A percentile compares a stretch with the other conserved stretches of the same genome.
phyloP scores from a whole-genome alignment of 805 yeast genomes.

The Ogataea pini region DNA sequence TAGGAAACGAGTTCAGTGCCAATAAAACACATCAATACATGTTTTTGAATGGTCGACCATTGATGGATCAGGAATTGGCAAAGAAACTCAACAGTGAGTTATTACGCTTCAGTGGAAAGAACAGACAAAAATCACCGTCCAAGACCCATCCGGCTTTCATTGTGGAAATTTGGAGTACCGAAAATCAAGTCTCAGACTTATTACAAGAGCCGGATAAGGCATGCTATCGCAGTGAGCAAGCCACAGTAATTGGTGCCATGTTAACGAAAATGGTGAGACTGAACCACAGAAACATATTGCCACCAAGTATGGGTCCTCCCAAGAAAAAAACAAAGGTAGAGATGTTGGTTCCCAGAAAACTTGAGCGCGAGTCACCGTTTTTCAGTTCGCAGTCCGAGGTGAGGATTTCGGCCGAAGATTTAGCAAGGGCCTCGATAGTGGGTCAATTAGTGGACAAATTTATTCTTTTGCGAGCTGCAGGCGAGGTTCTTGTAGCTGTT shows the following conservation, averaged over 20 bases:
- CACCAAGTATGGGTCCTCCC: neutral
- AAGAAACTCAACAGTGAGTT: conserved; percentile 23
- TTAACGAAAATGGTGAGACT: conserved; percentile 32
- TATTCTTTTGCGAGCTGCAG: conserved; percentile 44
- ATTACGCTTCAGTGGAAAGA: neutral
- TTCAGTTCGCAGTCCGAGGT: conserved; percentile 14
- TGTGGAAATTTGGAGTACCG: neutral
- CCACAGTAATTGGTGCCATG: conserved; percentile 34
- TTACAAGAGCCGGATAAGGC: conserved; percentile 43
- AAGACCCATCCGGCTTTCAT: conserved; percentile 38
- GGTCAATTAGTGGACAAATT: conserved; percentile 67
- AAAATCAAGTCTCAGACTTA: conserved; percentile 34
- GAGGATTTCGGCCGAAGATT: conserved; percentile 23
- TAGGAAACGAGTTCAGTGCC: conserved; percentile 40
- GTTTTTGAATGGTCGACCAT: conserved; percentile 44
- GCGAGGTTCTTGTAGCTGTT: conserved; percentile 40
- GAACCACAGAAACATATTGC: conserved; percentile 13
- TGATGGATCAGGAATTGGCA: conserved; percentile 24
- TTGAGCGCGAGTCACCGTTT: conserved; percentile 15
- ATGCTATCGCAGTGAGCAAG: conserved; percentile 29
- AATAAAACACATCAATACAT: conserved; percentile 45
- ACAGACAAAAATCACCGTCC: conserved; percentile 35
- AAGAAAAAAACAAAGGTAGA: neutral
- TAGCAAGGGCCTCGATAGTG: conserved; percentile 38
- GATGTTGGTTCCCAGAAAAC: neutral